phyloP scores from a whole-genome alignment of 139 green algal genomes.

The Chlamydomonas eustigma region DNA sequence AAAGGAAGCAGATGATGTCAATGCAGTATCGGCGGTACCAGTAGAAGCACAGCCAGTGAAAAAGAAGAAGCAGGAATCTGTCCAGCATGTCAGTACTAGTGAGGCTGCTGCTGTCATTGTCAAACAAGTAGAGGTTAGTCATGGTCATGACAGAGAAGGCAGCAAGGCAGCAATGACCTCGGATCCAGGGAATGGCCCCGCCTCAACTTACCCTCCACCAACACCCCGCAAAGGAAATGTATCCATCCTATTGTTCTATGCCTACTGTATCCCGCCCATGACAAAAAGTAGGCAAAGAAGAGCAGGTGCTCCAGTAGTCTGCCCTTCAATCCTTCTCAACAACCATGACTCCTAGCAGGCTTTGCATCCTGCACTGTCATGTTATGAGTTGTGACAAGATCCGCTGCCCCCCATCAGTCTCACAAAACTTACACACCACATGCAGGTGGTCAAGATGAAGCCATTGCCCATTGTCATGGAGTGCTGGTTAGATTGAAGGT shows the following conservation, averaged over 20 bases:
- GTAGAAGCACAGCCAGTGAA: too few species aligned
- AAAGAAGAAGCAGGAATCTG: too few species aligned
- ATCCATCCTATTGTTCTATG: slow-evolving; percentile 4
- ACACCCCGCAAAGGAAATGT: not conserved
- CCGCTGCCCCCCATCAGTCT: too few species aligned
- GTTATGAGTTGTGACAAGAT: too few species aligned
- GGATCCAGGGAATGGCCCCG: not conserved
- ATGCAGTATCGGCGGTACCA: too few species aligned
- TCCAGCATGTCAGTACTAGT: too few species aligned
- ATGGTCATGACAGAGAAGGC: not conserved
- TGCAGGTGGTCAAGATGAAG: slow-evolving; percentile 5
- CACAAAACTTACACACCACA: not conserved
- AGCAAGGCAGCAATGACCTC: not conserved
- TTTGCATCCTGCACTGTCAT: too few species aligned
- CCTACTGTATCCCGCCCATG: slow-evolving; percentile 9
- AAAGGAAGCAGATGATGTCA: not conserved
- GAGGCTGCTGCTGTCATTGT: not conserved
- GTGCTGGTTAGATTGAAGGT: not conserved
- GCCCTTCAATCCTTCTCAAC: too few species aligned
- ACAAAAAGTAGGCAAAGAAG: not conserved
- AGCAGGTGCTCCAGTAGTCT: too few species aligned
- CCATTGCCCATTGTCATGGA: not conserved
- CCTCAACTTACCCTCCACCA: slow-evolving; percentile 8
- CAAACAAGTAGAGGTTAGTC: not conserved
- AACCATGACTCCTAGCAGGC: too few species aligned